phyloP scores from a whole-genome alignment of 2,329 filamentous ascomycete genomes.

The Verticillium albo-atrum region DNA sequence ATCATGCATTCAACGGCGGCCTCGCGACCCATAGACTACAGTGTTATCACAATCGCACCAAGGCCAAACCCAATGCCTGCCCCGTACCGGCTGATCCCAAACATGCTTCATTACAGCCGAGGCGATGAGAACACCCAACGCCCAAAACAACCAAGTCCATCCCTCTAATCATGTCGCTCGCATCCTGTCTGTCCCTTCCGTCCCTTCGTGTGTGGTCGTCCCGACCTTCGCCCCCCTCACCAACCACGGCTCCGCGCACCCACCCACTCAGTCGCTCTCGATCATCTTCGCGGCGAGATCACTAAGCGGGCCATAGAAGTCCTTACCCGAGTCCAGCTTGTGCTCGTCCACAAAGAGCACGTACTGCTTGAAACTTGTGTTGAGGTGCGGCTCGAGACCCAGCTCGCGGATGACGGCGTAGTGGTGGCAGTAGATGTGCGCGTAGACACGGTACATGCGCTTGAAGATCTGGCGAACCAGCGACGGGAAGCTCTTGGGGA shows the following conservation, averaged over 20 bases:
- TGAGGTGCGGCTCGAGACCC: conserved; percentile 92
- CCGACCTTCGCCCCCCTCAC: too few species aligned
- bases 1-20: conserved; percentile 2
- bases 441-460: conserved; percentile 96
- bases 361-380: conserved; percentile 99
- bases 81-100: conserved; percentile 4
- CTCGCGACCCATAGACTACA: conserved; percentile 9
- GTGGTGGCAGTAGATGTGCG: conserved; percentile 99
- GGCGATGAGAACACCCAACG: conserved; percentile 9
- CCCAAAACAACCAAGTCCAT: conserved; percentile 8
- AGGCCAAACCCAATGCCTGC: conserved; percentile 1
- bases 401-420: conserved; percentile 95
- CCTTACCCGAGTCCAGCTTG: conserved; percentile 83
- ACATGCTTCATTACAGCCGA: conserved; percentile 5
- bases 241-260: too few species aligned
- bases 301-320: conserved; percentile 94
- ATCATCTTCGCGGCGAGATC: conserved; percentile 98
- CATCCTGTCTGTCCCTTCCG: background rate
- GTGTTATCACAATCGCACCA: conserved; percentile 10
- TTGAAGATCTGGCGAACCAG: conserved; percentile 97
- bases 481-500: conserved; percentile 85
- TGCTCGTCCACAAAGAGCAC: conserved; percentile 99
- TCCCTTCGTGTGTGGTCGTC: too few species aligned
- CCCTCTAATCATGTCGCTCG: background rate
- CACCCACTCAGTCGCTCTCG: conserved; percentile 68